Conservation (phyloP, 163 green algal species). For the Chlamydomonas reinhardtii region DNA sequence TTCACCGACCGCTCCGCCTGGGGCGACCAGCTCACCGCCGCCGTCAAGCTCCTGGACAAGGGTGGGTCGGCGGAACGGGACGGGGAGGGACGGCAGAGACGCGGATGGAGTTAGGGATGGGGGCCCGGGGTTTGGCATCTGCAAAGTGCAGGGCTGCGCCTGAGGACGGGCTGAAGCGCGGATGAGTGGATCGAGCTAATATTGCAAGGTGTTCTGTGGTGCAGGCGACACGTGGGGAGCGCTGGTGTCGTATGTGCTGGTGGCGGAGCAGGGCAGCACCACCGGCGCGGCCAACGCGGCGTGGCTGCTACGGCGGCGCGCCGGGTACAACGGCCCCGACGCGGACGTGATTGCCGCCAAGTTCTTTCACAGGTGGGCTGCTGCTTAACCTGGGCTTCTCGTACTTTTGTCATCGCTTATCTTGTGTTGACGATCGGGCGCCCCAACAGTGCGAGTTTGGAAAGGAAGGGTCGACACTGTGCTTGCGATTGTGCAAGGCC, state of each 20-base stretch:
- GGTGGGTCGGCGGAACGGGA: not conserved
- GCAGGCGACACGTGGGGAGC: conserved; percentile 58
- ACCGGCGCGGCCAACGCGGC: conserved; percentile 55
- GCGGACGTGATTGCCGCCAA: conserved; percentile 19
- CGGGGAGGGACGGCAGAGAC: not conserved
- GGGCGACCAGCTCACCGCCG: conserved; percentile 37
- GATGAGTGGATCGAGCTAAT: too few species aligned
- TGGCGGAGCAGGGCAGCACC: conserved; percentile 61
- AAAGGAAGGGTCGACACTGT: too few species aligned
- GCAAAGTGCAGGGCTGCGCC: too few species aligned
- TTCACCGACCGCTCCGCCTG: conserved; percentile 51
- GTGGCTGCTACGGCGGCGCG: conserved; percentile 56
- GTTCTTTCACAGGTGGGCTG: conserved; percentile 36
- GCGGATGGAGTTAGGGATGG: too few species aligned
- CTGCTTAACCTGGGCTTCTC: too few species aligned
- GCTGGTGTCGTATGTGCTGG: conserved; percentile 54
- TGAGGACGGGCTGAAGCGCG: too few species aligned
- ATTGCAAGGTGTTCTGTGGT: too few species aligned
- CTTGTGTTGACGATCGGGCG: too few species aligned
- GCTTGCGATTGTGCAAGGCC: too few species aligned
- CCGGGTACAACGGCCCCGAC: conserved; percentile 23
- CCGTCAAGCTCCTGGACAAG: conserved; percentile 37
- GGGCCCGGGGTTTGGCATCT: too few species aligned
- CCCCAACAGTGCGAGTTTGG: too few species aligned
- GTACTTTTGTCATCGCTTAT: too few species aligned